Conservation (phyloP, 1,284 basidiomycete species). For the Cutaneotrichosporon sp. region DNA sequence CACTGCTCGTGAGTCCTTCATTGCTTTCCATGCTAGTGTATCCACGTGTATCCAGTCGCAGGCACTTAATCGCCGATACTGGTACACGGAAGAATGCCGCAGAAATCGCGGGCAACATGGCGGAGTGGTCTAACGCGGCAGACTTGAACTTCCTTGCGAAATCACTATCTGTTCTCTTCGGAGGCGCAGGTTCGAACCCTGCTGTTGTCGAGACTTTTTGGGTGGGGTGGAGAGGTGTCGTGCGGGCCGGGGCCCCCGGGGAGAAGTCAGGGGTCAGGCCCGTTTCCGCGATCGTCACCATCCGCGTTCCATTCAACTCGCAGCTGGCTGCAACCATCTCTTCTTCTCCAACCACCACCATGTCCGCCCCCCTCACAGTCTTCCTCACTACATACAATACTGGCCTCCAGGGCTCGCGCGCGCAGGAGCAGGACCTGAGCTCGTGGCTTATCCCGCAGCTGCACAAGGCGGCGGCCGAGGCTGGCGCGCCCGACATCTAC, state of each 20-base stretch:
- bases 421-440: conserved; percentile 49
- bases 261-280: too few relatives aligned
- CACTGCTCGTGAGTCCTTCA: too few relatives aligned
- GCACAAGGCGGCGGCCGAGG: conserved; percentile 33
- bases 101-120: neutral
- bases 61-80: too few relatives aligned
- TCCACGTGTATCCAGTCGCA: too few relatives aligned
- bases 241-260: too few relatives aligned
- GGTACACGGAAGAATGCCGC: too few relatives aligned
- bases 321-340: neutral
- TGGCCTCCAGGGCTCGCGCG: conserved; percentile 50
- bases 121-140: conserved; percentile 10
- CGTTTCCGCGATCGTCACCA: too few relatives aligned
- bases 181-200: conserved; percentile 10
- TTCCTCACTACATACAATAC: conserved; percentile 55
- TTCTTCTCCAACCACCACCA: conserved; percentile 13
- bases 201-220: conserved; percentile 2
- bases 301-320: too few relatives aligned
- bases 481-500: conserved; percentile 69
- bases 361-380: conserved; percentile 43
- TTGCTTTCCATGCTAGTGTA: too few relatives aligned
- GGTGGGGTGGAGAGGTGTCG: too few relatives aligned
- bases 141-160: conserved; percentile 3
- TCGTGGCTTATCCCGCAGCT: conserved; percentile 54
- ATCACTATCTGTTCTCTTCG: conserved; percentile 8